Conservation (phyloP, 73 alveolate species). For the Stentor roeselii region DNA sequence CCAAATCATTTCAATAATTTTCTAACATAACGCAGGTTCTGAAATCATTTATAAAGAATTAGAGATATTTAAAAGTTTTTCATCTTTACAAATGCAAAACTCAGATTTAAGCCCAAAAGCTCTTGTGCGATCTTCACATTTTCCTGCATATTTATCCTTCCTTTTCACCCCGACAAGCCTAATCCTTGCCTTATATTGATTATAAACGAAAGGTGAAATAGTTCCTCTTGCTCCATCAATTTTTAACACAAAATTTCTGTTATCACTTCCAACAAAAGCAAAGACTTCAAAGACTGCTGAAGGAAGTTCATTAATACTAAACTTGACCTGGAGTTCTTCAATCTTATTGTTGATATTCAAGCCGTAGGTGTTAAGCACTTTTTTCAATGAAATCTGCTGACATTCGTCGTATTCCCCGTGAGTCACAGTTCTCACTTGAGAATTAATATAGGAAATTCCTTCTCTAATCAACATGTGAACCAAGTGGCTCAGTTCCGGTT, state of each 20-base stretch:
- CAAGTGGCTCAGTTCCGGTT: neutral
- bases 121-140: conserved; percentile 3
- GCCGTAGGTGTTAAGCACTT: neutral
- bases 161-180: neutral
- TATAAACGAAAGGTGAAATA: neutral
- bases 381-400: neutral
- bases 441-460: neutral
- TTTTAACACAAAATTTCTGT: neutral
- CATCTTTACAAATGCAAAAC: conserved; percentile 20
- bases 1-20: no score
- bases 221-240: neutral
- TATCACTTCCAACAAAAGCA: conserved; percentile 13
- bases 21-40: no score
- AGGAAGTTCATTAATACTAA: neutral
- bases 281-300: neutral
- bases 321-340: conserved; percentile 5
- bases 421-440: neutral
- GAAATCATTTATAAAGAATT: no score
- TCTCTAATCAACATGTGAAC: neutral
- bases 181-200: neutral
- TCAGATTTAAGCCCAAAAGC: neutral
- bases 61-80: no score
- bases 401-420: neutral
- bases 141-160: conserved; percentile 15
- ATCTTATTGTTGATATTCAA: neutral